Evolutionary conservation across 306 rosid genomes (phyloP), one percentile per base, ranked within the genome.

Genomic region (Purshia tridentata): DNA sequence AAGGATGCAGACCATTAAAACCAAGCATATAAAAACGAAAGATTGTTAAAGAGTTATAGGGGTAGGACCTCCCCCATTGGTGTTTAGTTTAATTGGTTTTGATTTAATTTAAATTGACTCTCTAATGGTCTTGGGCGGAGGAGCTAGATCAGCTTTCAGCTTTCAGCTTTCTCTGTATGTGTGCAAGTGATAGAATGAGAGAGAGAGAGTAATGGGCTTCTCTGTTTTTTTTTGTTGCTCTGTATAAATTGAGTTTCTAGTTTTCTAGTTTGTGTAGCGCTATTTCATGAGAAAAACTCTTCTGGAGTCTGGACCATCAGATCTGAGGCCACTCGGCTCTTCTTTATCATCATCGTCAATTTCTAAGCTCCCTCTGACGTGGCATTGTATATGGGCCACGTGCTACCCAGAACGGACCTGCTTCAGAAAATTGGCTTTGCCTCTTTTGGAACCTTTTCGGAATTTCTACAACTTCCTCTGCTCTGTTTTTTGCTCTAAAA

Each of bases 321-420:
- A 86, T 85, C 86, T 86, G 76, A 63, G 79, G 44, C 71, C 74
- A 58, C 67, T 70, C 72, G 49, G 57, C 45, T 44, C 65, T 54
- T 18, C 62, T n/a, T 4, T 40, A 69, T 55, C 67, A 4, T 13
- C 55, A 60, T 75, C 82, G 77, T 54, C 70, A 35, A 4, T 64
- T 64, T 64, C 3, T 64, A 8, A 20, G 6, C 1, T 9, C 10
- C 20, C 15, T 12, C 15, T 81, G 89, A 88, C 90, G 88, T 89
- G 93, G 90, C 91, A 9, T 45, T 58, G 40, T 70, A 65, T 61
- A 67, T 76, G 69, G 62, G 86, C 86, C 89, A 91, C 88, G 86
- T 90, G 96, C 89, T 58, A 37, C n/a, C 73, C 51, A 29, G 79
- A 73, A 6, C 77, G 57, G 37, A 42, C 63, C 22, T 62, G 39